Conservation (phyloP, 495 filamentous ascomycete species). For the Apodospora peruviana region DNA sequence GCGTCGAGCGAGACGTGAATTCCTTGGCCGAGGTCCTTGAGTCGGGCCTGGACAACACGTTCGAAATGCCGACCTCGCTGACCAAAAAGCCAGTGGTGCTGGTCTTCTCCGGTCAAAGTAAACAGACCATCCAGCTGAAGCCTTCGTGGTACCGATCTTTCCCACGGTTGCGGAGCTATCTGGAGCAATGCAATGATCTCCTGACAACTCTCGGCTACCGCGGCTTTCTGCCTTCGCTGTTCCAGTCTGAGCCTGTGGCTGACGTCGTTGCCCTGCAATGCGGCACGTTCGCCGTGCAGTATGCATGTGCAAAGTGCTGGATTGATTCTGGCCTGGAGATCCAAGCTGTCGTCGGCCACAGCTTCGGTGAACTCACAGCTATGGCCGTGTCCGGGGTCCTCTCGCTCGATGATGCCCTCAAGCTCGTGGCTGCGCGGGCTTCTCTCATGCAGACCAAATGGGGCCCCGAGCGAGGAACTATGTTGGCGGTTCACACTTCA, state of each 20-base stretch:
- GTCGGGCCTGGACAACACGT: too few relatives aligned
- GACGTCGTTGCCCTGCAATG: conserved; percentile 44
- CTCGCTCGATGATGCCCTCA: conserved; percentile 24
- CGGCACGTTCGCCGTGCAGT: conserved; percentile 42
- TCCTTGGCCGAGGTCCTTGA: too few relatives aligned
- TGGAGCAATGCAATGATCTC: conserved; percentile 30
- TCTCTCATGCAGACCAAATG: conserved; percentile 38
- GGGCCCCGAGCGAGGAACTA: conserved; percentile 43
- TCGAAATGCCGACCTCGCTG: too few relatives aligned
- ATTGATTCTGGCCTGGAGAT: conserved; percentile 34
- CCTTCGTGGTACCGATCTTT: conserved; percentile 24
- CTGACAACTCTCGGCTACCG: conserved; percentile 18
- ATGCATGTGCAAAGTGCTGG: conserved; percentile 43
- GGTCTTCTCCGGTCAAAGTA: conserved; percentile 46
- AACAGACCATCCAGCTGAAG: conserved; percentile 31
- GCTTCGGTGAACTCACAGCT: conserved; percentile 17
- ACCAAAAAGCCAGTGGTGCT: conserved; percentile 32
- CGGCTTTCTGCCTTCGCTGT: conserved; percentile 45
- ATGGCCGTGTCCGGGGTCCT: conserved; percentile 17
- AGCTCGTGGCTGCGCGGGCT: conserved; percentile 39
- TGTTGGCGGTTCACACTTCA: conserved; percentile 27
- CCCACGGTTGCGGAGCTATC: conserved; percentile 28
- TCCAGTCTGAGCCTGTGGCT: conserved; percentile 24
- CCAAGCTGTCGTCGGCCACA: neutral
- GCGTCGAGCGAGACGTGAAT: too few relatives aligned